These are phyloP conservation scores for Phytophthora citricola DNA, from an alignment of 352 stramenopile genomes.

Conservation along the genomic window DNA sequence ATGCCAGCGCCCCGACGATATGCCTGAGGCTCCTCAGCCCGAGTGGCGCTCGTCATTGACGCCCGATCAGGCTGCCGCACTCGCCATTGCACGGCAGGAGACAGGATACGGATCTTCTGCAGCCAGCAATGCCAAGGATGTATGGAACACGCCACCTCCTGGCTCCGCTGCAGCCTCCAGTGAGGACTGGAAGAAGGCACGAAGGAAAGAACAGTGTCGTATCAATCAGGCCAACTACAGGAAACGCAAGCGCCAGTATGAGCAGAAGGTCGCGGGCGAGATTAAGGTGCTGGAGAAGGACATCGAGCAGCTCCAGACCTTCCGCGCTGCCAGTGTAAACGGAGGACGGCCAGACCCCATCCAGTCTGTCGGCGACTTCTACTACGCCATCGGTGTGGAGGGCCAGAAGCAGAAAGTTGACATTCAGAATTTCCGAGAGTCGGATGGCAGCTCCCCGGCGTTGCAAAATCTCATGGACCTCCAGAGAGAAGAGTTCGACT, in stretches of 20 bases:
- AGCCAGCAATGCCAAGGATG: neutral
- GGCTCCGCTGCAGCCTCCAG: neutral
- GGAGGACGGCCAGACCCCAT: conserved; percentile 17
- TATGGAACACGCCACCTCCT: neutral
- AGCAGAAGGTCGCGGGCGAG: conserved; percentile 37
- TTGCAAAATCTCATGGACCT: conserved; percentile 40
- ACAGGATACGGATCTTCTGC: conserved; percentile 11
- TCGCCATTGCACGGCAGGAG: conserved; percentile 28
- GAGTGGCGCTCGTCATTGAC: conserved; percentile 27
- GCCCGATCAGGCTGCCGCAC: conserved; percentile 24
- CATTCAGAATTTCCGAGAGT: conserved; percentile 2
- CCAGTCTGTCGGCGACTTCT: conserved; percentile 40
- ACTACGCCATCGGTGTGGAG: conserved; percentile 33
- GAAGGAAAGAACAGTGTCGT: conserved; percentile 64
- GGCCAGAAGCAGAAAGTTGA: conserved; percentile 9
- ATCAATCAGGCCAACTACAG: conserved; percentile 72
- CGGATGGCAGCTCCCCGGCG: conserved; percentile 31
- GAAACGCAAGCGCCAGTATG: conserved; percentile 58
- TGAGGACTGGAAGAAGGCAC: conserved; percentile 49
- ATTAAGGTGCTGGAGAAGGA: conserved; percentile 46
- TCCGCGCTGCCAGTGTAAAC: neutral
- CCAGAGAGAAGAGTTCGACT: conserved; percentile 50
- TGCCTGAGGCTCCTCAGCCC: conserved; percentile 4
- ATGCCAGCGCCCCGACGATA: conserved; percentile 2
- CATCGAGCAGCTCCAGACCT: conserved; percentile 40